phyloP scores from a whole-genome alignment of 345 rosid genomes.

The Citrus reticulata region DNA sequence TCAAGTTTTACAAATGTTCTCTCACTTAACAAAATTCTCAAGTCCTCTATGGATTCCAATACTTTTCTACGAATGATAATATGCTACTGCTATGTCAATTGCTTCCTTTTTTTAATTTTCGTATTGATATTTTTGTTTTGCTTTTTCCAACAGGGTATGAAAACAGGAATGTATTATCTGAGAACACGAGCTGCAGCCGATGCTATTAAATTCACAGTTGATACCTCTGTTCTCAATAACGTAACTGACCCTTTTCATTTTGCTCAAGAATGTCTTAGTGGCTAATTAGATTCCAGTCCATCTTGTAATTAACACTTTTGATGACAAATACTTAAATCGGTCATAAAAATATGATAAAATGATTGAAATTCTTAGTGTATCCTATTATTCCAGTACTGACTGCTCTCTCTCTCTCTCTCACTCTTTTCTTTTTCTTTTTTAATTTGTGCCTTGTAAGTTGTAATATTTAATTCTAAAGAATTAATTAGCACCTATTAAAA shows the following conservation, averaged over 20 bases:
- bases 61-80: neutral
- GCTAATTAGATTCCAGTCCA: neutral
- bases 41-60: neutral
- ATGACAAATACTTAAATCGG: neutral
- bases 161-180: slow-evolving; percentile 88
- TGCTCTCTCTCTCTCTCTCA: neutral
- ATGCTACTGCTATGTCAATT: no score
- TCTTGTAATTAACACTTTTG: neutral
- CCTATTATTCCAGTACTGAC: neutral
- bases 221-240: slow-evolving; percentile 45
- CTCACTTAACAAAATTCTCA: neutral
- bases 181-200: slow-evolving; percentile 85
- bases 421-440: neutral
- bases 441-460: neutral
- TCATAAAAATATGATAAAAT: neutral
- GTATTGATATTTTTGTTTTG: neutral
- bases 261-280: neutral
- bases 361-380: neutral
- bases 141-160: slow-evolving; percentile 48
- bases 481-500: no score
- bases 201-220: slow-evolving; percentile 93
- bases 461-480: neutral
- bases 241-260: neutral
- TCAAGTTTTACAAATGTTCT: neutral
- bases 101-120: neutral